Evolutionary conservation across 495 filamentous ascomycete genomes (phyloP).

Genomic region (Aspergillus incahuasiensis): DNA sequence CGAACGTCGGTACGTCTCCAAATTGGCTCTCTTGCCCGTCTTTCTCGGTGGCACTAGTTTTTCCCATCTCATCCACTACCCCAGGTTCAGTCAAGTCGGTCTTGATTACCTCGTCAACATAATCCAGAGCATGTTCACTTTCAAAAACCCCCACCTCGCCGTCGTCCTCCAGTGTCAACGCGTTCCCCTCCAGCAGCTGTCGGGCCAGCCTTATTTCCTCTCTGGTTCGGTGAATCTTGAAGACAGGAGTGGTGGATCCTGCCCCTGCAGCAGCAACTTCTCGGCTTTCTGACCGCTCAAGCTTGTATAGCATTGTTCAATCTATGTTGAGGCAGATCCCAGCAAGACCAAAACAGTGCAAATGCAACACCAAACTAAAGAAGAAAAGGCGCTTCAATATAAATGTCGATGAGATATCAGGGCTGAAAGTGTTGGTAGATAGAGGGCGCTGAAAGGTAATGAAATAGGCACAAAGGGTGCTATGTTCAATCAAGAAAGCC

Average conservation of each 20-base stretch:
- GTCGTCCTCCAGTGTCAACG: neutral
- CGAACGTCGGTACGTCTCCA: neutral
- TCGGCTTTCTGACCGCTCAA: neutral
- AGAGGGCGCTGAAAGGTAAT: neutral
- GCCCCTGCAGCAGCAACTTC: neutral
- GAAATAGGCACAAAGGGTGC: neutral
- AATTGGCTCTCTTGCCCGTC: neutral
- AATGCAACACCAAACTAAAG: neutral
- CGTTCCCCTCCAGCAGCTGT: slow-evolving; percentile 5
- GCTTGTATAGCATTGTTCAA: slow-evolving; percentile 11
- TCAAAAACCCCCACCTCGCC: neutral
- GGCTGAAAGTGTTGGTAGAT: neutral
- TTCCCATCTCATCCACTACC: neutral
- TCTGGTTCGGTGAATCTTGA: slow-evolving; percentile 17
- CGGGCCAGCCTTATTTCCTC: slow-evolving; percentile 7
- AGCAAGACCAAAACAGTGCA: neutral
- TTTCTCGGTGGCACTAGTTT: neutral
- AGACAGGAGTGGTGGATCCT: slow-evolving; percentile 5
- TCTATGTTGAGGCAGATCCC: neutral
- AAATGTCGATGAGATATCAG: neutral
- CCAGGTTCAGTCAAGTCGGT: neutral
- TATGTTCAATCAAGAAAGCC: neutral
- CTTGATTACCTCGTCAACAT: neutral
- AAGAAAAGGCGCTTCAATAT: neutral
- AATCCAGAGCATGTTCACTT: neutral